Conservation (phyloP, 805 yeast genomes). For the Suhomyces pyralidae region DNA sequence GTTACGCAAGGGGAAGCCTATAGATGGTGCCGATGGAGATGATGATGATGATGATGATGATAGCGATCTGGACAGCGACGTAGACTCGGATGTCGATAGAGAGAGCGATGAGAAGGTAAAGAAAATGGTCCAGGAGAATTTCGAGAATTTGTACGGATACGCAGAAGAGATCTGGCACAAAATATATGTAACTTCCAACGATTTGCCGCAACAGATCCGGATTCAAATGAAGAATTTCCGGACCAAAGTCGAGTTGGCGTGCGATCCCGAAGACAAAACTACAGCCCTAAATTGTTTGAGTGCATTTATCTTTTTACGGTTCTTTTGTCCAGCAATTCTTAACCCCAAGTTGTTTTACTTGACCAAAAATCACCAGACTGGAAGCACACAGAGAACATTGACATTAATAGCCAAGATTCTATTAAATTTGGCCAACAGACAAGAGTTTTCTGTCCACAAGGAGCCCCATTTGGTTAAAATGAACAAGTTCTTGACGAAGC, state of each 20-base stretch:
- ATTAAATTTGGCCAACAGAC: conserved; percentile 75
- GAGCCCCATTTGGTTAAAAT: conserved; percentile 75
- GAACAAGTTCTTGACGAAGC: conserved; percentile 63
- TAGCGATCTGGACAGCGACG: conserved; percentile 19
- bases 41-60: conserved; percentile 18
- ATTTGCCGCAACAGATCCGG: conserved; percentile 68
- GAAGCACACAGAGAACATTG: conserved; percentile 69
- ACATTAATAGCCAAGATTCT: conserved; percentile 79
- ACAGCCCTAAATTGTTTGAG: conserved; percentile 70
- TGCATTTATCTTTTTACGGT: conserved; percentile 72
- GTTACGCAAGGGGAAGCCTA: conserved; percentile 20
- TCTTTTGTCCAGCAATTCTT: conserved; percentile 84
- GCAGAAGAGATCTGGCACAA: conserved; percentile 62
- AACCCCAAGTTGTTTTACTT: conserved; percentile 84
- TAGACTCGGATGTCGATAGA: conserved; percentile 30
- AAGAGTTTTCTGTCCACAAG: conserved; percentile 68
- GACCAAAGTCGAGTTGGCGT: conserved; percentile 58
- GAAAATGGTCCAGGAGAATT: conserved; percentile 45
- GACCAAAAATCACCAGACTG: conserved; percentile 66
- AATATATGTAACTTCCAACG: conserved; percentile 66
- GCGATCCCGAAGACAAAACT: conserved; percentile 51
- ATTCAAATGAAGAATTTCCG: conserved; percentile 61
- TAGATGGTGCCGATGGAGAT: conserved; percentile 18
- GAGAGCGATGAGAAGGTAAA: conserved; percentile 31
- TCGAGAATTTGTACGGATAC: conserved; percentile 46